Evolutionary conservation across 139 green algal species (phyloP).

Genomic region (Axilococcus clingmanii): DNA sequence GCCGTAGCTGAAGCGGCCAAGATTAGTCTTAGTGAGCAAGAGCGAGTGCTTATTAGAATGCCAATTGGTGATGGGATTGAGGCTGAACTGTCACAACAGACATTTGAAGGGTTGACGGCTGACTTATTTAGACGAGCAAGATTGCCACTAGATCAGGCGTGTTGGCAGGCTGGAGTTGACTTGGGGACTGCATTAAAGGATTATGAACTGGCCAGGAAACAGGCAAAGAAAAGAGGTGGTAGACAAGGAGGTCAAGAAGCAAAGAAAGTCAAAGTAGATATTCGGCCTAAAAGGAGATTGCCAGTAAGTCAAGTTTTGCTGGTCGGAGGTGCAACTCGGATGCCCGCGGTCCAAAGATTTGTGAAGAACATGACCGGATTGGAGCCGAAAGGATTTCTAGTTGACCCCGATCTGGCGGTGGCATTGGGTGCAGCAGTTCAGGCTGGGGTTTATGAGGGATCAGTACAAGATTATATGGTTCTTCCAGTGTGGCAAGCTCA

Average conservation of each 20-base stretch:
- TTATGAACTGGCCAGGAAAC: conserved; percentile 19
- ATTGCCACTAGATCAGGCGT: conserved; percentile 62
- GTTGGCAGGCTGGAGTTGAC: conserved; percentile 66
- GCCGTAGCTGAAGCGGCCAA: conserved; percentile 67
- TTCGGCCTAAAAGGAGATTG: conserved; percentile 48
- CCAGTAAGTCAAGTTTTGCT: conserved; percentile 66
- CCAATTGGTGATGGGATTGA: conserved; percentile 48
- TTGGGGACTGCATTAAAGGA: conserved; percentile 41
- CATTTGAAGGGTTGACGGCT: conserved; percentile 50
- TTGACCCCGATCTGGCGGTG: conserved; percentile 80
- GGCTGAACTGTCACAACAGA: conserved; percentile 34
- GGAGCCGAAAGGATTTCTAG: conserved; percentile 18
- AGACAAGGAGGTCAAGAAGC: conserved; percentile 2
- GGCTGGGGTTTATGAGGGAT: conserved; percentile 67
- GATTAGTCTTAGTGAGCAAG: conserved; percentile 42
- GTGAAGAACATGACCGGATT: conserved; percentile 80
- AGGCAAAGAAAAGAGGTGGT: neutral
- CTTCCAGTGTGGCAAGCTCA: conserved; percentile 61
- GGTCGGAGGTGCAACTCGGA: conserved; percentile 78
- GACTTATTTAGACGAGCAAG: conserved; percentile 51
- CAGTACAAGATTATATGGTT: conserved; percentile 70
- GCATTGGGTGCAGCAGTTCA: conserved; percentile 77
- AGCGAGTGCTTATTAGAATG: conserved; percentile 43
- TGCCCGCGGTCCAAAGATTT: conserved; percentile 64
- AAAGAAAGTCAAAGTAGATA: conserved; percentile 21